Percentiles rank a stretch among this genome's conserved stretches.
Evolutionary conservation across 768 basidiomycete genomes (phyloP).

Genomic region (Agrocybe pediades): DNA sequence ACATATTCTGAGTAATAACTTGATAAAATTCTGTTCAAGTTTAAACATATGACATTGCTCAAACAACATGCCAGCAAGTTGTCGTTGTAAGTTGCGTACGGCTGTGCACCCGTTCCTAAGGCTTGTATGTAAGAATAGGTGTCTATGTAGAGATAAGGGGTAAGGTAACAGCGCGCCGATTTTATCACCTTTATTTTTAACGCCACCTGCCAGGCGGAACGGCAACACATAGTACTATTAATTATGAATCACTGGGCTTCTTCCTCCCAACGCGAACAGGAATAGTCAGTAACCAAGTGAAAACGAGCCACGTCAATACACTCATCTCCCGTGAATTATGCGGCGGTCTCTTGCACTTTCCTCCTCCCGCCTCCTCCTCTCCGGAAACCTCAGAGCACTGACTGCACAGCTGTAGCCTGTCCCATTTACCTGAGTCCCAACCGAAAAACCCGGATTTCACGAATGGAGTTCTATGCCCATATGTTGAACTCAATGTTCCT

Average conservation of each 20-base stretch:
- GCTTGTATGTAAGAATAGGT: not conserved
- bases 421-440: conserved; percentile 12
- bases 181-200: not conserved
- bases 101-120: not conserved
- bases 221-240: too few relatives aligned
- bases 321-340: not conserved
- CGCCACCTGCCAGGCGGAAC: not conserved
- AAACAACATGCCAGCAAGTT: not conserved
- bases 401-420: too few relatives aligned
- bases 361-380: too few relatives aligned
- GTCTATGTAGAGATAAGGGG: too few relatives aligned
- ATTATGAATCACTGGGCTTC: not conserved
- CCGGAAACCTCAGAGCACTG: too few relatives aligned
- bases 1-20: not conserved
- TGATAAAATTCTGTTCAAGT: too few relatives aligned
- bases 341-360: too few relatives aligned
- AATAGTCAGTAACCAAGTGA: not conserved
- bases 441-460: conserved; percentile 7
- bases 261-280: not conserved
- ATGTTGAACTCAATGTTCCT: not conserved
- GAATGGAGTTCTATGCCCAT: conserved; percentile 3
- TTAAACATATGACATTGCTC: not conserved
- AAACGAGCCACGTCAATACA: not conserved
- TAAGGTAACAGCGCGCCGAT: not conserved
- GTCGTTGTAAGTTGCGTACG: not conserved